Conservation (phyloP, 2,329 filamentous ascomycete genomes). For the Talaromyces sp. region DNA sequence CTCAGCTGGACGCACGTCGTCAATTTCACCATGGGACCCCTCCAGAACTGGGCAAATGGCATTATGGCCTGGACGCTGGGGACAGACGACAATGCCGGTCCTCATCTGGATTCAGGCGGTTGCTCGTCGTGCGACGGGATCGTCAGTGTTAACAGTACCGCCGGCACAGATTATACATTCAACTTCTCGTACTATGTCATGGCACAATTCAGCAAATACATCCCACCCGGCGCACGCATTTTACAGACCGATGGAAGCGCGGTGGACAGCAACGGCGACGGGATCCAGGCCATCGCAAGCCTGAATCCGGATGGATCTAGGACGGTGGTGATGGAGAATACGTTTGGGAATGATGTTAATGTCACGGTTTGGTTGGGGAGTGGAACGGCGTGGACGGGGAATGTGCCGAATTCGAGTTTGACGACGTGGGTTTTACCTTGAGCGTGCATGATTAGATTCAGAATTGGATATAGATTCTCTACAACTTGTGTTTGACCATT, state of each 20-base stretch:
- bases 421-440: constrained; percentile 14
- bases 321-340: constrained; percentile 13
- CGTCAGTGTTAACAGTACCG: constrained; percentile 19
- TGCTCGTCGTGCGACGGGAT: constrained; percentile 26
- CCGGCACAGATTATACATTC: constrained; percentile 38
- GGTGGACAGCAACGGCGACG: constrained; percentile 6
- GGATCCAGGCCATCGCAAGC: constrained; percentile 10
- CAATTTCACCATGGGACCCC: constrained; percentile 26
- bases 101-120: constrained; percentile 25
- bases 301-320: constrained; percentile 11
- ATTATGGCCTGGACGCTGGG: constrained; percentile 30
- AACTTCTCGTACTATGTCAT: constrained; percentile 52
- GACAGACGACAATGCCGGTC: constrained; percentile 23
- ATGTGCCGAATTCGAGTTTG: constrained; percentile 11
- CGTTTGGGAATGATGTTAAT: constrained; percentile 5
- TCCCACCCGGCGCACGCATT: constrained; percentile 39
- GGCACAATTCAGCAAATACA: constrained; percentile 49
- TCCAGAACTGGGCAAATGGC: constrained; percentile 29
- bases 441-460: no score
- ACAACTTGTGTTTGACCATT: no score
- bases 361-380: constrained; percentile 7
- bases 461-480: neutral
- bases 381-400: constrained; percentile 8
- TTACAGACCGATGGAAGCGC: constrained; percentile 7
- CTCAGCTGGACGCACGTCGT: constrained; percentile 24